phyloP scores from a whole-genome alignment of 495 filamentous ascomycete genomes.

The Penicillium lagena region DNA sequence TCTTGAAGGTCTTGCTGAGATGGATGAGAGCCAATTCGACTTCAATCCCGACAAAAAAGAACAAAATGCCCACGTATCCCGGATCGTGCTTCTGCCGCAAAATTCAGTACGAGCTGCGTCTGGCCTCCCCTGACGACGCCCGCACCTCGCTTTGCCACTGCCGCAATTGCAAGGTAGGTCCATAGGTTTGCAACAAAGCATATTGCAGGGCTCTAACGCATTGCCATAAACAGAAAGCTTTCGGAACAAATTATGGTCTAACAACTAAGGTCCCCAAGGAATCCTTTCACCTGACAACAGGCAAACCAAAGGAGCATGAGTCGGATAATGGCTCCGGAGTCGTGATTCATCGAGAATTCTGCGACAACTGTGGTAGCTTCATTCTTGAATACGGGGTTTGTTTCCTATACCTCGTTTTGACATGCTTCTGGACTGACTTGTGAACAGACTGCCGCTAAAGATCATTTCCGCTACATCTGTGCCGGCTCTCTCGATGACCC shows the following conservation, averaged over 20 bases:
- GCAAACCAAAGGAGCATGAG: slow-evolving; percentile 42
- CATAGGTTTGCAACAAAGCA: neutral
- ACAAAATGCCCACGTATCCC: slow-evolving; percentile 21
- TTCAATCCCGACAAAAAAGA: neutral
- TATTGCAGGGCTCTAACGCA: no score
- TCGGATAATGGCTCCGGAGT: slow-evolving; percentile 51
- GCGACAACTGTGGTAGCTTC: slow-evolving; percentile 52
- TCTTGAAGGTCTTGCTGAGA: neutral
- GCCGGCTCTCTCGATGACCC: slow-evolving; percentile 61
- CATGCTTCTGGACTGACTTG: neutral
- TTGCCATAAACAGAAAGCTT: slow-evolving; percentile 40
- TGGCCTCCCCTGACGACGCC: slow-evolving; percentile 46
- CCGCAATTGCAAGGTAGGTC: slow-evolving; percentile 47
- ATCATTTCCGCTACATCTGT: slow-evolving; percentile 56
- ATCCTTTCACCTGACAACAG: slow-evolving; percentile 32
- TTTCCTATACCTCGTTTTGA: neutral
- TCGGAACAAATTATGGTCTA: slow-evolving; percentile 57
- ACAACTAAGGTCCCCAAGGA: slow-evolving; percentile 55
- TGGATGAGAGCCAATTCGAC: neutral
- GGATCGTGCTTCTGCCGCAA: slow-evolving; percentile 46
- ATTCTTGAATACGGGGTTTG: slow-evolving; percentile 59
- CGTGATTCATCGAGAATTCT: slow-evolving; percentile 56
- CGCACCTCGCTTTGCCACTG: slow-evolving; percentile 64
- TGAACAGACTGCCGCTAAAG: slow-evolving; percentile 43
- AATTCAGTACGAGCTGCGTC: slow-evolving; percentile 39